These are phyloP conservation scores for Austroboletus novae-zelandiae DNA, from an alignment of 1,284 basidiomycete genomes.

Conservation along the genomic window DNA sequence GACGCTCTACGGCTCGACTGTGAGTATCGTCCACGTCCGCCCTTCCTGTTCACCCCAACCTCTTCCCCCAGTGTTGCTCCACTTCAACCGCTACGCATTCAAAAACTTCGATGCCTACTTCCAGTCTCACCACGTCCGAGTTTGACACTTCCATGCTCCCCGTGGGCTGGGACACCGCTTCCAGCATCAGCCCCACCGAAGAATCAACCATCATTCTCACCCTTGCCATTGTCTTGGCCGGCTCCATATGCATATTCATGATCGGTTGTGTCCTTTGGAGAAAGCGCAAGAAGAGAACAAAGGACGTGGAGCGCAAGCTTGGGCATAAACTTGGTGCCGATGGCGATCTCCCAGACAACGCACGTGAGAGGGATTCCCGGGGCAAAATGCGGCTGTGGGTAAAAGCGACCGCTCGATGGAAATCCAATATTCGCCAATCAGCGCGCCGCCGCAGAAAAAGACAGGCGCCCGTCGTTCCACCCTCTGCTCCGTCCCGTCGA, in stretches of 20 bases:
- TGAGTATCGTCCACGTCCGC: constrained; percentile 35
- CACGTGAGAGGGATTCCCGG: constrained; percentile 43
- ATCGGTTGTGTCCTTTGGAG: constrained; percentile 59
- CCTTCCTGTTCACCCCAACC: constrained; percentile 4
- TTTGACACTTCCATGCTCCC: constrained; percentile 45
- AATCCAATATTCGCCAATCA: constrained; percentile 52
- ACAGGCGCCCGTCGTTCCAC: constrained; percentile 21
- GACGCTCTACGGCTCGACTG: constrained; percentile 61
- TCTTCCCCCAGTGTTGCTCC: constrained; percentile 20
- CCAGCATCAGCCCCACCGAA: constrained; percentile 20
- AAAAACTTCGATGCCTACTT: constrained; percentile 14
- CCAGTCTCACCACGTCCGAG: constrained; percentile 16
- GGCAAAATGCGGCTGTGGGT: constrained; percentile 59
- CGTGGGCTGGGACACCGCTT: constrained; percentile 49
- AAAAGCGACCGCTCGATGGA: constrained; percentile 62
- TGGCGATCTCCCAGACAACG: constrained; percentile 27
- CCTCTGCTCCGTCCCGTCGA: constrained; percentile 15
- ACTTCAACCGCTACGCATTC: constrained; percentile 29
- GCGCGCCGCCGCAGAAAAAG: constrained; percentile 53
- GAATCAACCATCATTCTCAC: constrained; percentile 52
- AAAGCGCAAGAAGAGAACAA: constrained; percentile 38
- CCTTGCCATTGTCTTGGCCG: constrained; percentile 58
- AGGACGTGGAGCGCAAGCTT: constrained; percentile 24
- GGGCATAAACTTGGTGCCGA: constrained; percentile 24
- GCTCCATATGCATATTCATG: constrained; percentile 55